Conservation (phyloP, 2,329 filamentous ascomycete genomes). For the Ascochyta pisi region DNA sequence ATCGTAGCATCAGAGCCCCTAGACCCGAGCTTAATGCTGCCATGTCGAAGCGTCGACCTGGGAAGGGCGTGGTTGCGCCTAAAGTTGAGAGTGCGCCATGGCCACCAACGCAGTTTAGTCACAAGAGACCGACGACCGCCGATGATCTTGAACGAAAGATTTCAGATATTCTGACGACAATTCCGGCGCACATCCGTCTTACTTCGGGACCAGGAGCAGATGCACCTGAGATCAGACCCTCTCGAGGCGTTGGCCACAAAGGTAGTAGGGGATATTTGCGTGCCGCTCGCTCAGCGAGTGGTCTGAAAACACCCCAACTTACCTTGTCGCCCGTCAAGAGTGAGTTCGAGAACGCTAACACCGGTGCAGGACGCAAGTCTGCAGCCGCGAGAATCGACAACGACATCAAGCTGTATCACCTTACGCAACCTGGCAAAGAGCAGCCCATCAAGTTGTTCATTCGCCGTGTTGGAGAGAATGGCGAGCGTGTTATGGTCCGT, state of each 20-base stretch:
- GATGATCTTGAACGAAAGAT: constrained; percentile 82
- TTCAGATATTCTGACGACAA: constrained; percentile 75
- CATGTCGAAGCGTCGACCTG: constrained; percentile 50
- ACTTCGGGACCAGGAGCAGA: constrained; percentile 51
- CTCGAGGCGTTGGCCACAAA: constrained; percentile 36
- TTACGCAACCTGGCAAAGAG: constrained; percentile 82
- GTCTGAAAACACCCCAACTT: constrained; percentile 46
- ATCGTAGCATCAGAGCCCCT: constrained; percentile 35
- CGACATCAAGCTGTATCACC: constrained; percentile 90
- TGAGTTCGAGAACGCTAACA: constrained; percentile 38
- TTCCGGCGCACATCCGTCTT: constrained; percentile 81
- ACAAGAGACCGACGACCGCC: constrained; percentile 34
- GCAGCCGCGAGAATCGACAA: constrained; percentile 45
- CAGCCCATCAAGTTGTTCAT: constrained; percentile 95
- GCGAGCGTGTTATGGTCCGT: constrained; percentile 95
- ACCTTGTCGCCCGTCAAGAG: constrained; percentile 47
- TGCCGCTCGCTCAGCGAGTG: constrained; percentile 40
- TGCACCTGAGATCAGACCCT: constrained; percentile 38
- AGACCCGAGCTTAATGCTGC: constrained; percentile 53
- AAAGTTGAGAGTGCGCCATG: constrained; percentile 34
- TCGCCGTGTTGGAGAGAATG: constrained; percentile 85
- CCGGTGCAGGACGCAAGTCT: constrained; percentile 38
- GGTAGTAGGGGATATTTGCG: constrained; percentile 42
- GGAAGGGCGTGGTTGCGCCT: constrained; percentile 50
- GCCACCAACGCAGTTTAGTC: constrained; percentile 46